Evolutionary conservation across 352 stramenopile species (phyloP), one percentile per base, ranked within the genome.

Genomic region (Salisapilia sapeloensis): DNA sequence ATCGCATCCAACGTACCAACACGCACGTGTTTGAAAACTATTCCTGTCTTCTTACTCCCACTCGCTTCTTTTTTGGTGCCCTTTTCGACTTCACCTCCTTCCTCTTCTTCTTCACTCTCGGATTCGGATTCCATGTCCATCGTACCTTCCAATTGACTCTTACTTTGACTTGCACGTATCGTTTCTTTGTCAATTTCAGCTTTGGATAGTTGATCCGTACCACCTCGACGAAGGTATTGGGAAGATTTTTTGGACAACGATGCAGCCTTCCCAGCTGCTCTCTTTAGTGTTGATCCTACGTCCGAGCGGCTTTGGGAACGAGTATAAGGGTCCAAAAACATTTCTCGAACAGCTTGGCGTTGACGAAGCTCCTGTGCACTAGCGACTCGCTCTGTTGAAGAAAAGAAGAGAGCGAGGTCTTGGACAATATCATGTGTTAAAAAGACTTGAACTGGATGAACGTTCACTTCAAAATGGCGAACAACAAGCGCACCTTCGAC

Each of bases 391-490:
- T 14, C 24, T 0, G 41, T 36, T 2, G 48, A 29, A 7, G 64
- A 45, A 31, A 79, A 72, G 33, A 84, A 86, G 1, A 48, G 32
- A 3, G 78, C 40, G 16, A 86, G 40, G 27, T 85, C 70, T 12
- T 81, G 41, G 19, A 91, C 70, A 9, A 81, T 50, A 18, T 86
- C 67, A 11, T 85, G 69, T 1, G 74, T 83, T 27, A 91, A 51
- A 33, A 69, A 86, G 19, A 91, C 57, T 44, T 91, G 69, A n/a
- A 91, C 58, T 4, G 75, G 75, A 27, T 84, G 69, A 2, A 86
- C 60, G 21, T 91, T 91, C 18, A 91, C 44, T 46, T 87, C 71
- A 42, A 87, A 85, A 53, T 86, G 75, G 24, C 83, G 60, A 7
- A 90, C 52, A 18, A 90, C 36, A 12, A 59, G 74, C 21, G 72